A percentile compares a stretch with the other conserved stretches of the same genome.
These are phyloP conservation scores for Chrysoporthe cubensis DNA, from an alignment of 2,329 filamentous ascomycete genomes.

Conservation along the genomic window DNA sequence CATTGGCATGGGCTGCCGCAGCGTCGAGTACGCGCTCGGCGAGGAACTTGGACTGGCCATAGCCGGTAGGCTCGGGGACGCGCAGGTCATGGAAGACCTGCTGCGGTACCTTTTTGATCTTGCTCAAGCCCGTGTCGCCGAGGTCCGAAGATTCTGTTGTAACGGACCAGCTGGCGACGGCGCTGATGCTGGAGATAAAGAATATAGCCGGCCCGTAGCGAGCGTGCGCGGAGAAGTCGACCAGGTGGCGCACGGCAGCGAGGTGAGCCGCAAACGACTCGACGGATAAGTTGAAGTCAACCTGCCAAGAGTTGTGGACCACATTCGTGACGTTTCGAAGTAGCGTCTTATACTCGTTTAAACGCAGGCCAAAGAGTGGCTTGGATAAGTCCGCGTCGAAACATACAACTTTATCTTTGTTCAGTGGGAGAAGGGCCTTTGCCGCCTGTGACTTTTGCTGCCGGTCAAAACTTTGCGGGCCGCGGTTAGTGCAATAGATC, in stretches of 20 bases:
- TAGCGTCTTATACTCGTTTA: neutral
- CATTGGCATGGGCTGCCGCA: constrained; percentile 38
- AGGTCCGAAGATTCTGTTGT: too few relatives aligned
- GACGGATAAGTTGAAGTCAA: constrained; percentile 12
- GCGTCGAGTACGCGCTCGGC: constrained; percentile 35
- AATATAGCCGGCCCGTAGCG: constrained; percentile 35
- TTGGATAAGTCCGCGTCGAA: constrained; percentile 5
- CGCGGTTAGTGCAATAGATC: constrained; percentile 6
- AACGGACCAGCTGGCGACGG: constrained; percentile 30
- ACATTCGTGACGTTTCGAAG: neutral
- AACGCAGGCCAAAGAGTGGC: neutral
- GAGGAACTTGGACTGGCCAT: neutral
- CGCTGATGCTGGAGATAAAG: constrained; percentile 50
- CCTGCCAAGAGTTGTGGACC: constrained; percentile 17
- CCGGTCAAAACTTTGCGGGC: neutral
- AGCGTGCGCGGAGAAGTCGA: constrained; percentile 6
- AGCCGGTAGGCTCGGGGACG: neutral
- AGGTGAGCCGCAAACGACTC: neutral
- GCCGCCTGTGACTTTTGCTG: constrained; percentile 1
- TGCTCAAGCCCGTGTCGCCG: neutral
- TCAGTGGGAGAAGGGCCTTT: neutral
- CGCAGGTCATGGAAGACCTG: neutral
- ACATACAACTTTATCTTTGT: neutral
- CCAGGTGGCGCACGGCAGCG: neutral
- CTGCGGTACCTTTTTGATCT: neutral